A percentile compares a stretch with the other conserved stretches of the same genome.
phyloP scores from a whole-genome alignment of 2,329 filamentous ascomycete species.

The Pezicula radicicola region DNA sequence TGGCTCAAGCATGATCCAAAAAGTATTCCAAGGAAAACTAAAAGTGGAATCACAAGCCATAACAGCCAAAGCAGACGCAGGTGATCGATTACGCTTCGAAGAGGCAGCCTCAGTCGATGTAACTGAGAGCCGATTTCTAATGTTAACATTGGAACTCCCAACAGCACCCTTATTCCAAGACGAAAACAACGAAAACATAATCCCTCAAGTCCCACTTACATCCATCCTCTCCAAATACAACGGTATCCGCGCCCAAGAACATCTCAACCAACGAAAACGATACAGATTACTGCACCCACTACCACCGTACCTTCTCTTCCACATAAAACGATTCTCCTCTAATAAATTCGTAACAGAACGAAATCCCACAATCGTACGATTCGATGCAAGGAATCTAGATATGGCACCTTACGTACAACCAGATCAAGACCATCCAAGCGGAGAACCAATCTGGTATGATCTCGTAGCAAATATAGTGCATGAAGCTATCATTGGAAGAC shows the following conservation, averaged over 20 bases:
- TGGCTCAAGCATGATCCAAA: conserved; percentile 81
- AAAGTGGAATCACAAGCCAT: conserved; percentile 93
- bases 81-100: conserved; percentile 87
- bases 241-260: conserved; percentile 81
- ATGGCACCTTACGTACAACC: conserved; percentile 90
- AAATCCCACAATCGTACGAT: conserved; percentile 97
- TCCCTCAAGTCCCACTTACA: conserved; percentile 83
- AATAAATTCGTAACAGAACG: conserved; percentile 97
- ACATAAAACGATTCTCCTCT: conserved; percentile 93
- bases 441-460: conserved; percentile 91
- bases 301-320: conserved; percentile 86
- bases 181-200: conserved; percentile 91
- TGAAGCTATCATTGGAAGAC: conserved; percentile 73
- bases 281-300: conserved; percentile 89
- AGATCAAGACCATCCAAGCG: conserved; percentile 66
- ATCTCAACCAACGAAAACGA: conserved; percentile 81
- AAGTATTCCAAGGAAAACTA: conserved; percentile 88
- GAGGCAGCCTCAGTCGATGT: conserved; percentile 80
- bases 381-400: conserved; percentile 81
- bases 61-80: conserved; percentile 82
- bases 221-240: conserved; percentile 91
- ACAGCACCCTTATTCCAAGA: conserved; percentile 94
- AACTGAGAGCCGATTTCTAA: conserved; percentile 76
- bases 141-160: conserved; percentile 90
- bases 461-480: conserved; percentile 92